Evolutionary conservation across 208 protist species (phyloP), one percentile per base, ranked within the genome.

Genomic region (Trypanosoma lewisi): DNA sequence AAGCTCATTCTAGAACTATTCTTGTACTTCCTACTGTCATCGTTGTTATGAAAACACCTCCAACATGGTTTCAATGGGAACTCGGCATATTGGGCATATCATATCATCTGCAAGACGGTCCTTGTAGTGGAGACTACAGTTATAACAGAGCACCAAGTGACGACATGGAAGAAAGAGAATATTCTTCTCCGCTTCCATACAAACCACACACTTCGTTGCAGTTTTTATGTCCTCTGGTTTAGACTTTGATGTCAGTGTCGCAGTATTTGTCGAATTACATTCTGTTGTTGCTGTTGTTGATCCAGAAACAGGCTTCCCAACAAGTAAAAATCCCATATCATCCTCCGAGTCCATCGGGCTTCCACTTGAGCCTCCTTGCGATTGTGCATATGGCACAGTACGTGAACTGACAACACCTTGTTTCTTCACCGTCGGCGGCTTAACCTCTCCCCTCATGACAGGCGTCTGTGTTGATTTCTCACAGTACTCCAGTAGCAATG

Each of bases 101-200:
- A 74, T 66, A 44, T 64, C 74, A 58, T 80, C 78, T 47, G 66
- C 28, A 17, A 71, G 65, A 56, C 83, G 82, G 34, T 78, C 76
- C 33, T 67, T 68, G 42, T 78, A 70, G 7, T 57, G 47, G 36
- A 75, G 59, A 37, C 73, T 78, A 45, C 85, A 93, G 23, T 47
- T 0, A 33, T 44, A 58, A 53, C 87, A 94, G 5, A 88, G 31
- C 12, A 67, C 68, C 8, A 83, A 44, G 62, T 94, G 87, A 5
- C 73, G 53, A 54, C 87, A 94, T n/a, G 87, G 87, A 42, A 84
- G 67, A 54, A 91, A 56, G 28, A 88, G 45, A 16, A 71, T 49
- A 11, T 62, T 64, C 31, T 70, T 70, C n/a, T 65, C 48, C 0
- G 51, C 42, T 37, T 75, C 53, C 11, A 67, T 47, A 50, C 87